These are phyloP conservation scores for Hemileccinum rubropunctum DNA, from an alignment of 768 basidiomycete genomes.

Conservation along the genomic window DNA sequence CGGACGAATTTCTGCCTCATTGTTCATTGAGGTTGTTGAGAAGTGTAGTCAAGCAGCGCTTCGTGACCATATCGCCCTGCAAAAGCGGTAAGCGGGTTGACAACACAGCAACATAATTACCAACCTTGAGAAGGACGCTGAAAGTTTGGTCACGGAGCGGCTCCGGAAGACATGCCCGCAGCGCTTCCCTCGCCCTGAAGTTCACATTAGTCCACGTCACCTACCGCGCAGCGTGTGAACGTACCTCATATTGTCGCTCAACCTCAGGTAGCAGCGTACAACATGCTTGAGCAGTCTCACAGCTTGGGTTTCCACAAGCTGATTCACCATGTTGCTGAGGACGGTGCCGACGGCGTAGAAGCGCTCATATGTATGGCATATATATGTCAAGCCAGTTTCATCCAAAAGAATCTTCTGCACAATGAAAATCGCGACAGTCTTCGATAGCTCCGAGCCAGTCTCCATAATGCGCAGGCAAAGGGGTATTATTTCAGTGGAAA, in stretches of 20 bases:
- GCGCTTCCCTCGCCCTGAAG: conserved; percentile 86
- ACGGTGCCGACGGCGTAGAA: conserved; percentile 99
- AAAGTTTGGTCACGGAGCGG: conserved; percentile 94
- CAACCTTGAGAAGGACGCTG: conserved; percentile 81
- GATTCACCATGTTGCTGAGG: conserved; percentile 97
- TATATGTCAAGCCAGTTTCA: conserved; percentile 96
- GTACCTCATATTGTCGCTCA: conserved; percentile 94
- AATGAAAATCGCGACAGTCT: conserved; percentile 99
- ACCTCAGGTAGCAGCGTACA: conserved; percentile 91
- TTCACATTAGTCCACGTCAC: conserved; percentile 11
- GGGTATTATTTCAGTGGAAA: conserved; percentile 99
- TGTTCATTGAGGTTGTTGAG: conserved; percentile 84
- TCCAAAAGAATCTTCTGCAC: conserved; percentile 98
- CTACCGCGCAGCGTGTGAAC: conserved; percentile 25
- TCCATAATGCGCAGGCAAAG: conserved; percentile 99
- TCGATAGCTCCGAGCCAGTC: conserved; percentile 96
- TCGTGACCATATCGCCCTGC: conserved; percentile 97
- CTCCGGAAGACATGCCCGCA: conserved; percentile 94
- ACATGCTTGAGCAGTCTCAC: conserved; percentile 96
- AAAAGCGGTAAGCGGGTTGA: conserved; percentile 11
- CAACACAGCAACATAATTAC: conserved; percentile 9
- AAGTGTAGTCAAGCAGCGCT: conserved; percentile 86
- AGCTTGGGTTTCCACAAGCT: conserved; percentile 96
- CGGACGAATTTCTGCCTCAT: conserved; percentile 21
- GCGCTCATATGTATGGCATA: conserved; percentile 99